A percentile compares a stretch with the other conserved stretches of the same genome.
Conservation (phyloP, 805 yeast species). For the Metschnikowia drakensbergensis region DNA sequence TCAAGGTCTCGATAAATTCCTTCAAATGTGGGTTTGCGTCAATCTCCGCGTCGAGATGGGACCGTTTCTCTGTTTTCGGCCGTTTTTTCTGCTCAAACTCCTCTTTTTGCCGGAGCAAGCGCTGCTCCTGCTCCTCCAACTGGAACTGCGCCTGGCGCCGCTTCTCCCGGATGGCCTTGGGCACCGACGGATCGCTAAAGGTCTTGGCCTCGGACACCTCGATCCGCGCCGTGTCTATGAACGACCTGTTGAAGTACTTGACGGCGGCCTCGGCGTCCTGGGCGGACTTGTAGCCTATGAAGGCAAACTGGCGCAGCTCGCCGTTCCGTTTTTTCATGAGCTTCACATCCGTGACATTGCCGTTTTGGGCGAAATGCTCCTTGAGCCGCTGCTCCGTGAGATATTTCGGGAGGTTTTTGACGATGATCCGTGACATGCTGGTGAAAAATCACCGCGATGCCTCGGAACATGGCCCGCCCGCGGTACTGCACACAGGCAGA, state of each 20-base stretch:
- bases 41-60: constrained; percentile 56
- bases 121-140: constrained; percentile 40
- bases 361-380: constrained; percentile 57
- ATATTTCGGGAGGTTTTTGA: constrained; percentile 81
- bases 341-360: constrained; percentile 83
- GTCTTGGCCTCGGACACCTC: constrained; percentile 81
- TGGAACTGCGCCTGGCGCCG: constrained; percentile 41
- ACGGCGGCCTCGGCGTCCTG: constrained; percentile 79
- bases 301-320: constrained; percentile 88
- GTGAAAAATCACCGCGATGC: constrained; percentile 6
- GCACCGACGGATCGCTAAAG: constrained; percentile 78
- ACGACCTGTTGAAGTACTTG: constrained; percentile 68
- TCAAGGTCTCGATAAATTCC: constrained; percentile 82
- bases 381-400: constrained; percentile 68
- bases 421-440: constrained; percentile 80
- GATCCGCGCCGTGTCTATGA: constrained; percentile 76
- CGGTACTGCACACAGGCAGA: background rate
- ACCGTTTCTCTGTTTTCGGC: constrained; percentile 32
- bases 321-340: constrained; percentile 79
- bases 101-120: constrained; percentile 36
- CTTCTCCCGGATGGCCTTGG: constrained; percentile 50
- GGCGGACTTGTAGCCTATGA: constrained; percentile 75
- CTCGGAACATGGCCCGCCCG: background rate
- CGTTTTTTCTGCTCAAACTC: constrained; percentile 36
- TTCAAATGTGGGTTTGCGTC: constrained; percentile 61